Base-by-base conservation (phyloP, 2,329 filamentous ascomycete species). In the Calonectria pauciramosa region DNA sequence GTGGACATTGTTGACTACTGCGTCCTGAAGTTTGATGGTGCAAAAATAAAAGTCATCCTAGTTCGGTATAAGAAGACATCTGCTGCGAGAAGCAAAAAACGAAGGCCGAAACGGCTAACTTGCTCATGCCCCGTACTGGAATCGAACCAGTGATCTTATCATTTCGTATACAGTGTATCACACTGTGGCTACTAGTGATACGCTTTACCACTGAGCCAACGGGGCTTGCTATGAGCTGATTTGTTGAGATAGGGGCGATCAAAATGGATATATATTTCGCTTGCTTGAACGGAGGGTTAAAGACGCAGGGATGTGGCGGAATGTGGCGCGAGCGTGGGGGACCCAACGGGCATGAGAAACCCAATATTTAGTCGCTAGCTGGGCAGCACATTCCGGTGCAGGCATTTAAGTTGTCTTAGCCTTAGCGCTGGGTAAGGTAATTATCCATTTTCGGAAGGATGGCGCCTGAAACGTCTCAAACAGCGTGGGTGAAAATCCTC, bases 151-250 rank as follows among this genome's bases (percentile, higher is more conserved):
- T 74, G 71, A 76, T 72, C 72, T 76, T 68, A 41, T 76, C 74
- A 76, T 76, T 54, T 52, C 49, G 51, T 26, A 18, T 13, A 18
- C 30, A 32, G 30, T 32, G 41, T 20, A 7, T n/a, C 9, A n/a
- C 41, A n/a, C 41, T n/a, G 41, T n/a, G 49, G 49, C 23, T 76
- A 76, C 74, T 76, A 76, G 74, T 76, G 74, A 76, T 28, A 68
- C 74, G 74, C 74, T 76, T 54, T 76, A 76, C 74, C 74, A 74
- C 71, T 76, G 49, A 76, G 74, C 74, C 72, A 76, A 74, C 68
- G 65, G 68, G 74, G 74, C 74, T 65, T 54, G 34, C 56, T 30
- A 67, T 14, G n/a, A 59, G 47, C 68, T 68, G 34, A 49, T 60
- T 69, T 65, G 69, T 52, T 69, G 69, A 8, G 7, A 16, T 6